Conservation (phyloP, 1,284 basidiomycete genomes). For the Tilletia caries region DNA sequence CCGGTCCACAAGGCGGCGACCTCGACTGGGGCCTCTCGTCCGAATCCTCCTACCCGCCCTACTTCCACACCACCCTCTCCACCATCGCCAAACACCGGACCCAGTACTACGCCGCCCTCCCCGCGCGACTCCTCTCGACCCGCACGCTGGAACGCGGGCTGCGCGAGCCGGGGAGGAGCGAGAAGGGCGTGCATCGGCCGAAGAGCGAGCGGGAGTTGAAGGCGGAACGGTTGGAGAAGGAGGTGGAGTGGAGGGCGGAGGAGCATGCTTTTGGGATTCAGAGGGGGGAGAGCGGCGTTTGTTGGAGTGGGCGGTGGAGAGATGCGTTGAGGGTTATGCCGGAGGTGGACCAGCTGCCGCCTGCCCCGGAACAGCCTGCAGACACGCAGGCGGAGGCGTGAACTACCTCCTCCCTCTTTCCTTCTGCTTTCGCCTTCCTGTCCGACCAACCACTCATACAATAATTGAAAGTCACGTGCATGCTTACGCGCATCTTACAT, state of each 20-base stretch:
- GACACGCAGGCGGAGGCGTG: no score
- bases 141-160: slow-evolving; percentile 72
- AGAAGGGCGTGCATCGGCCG: slow-evolving; percentile 69
- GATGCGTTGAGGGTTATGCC: slow-evolving; percentile 3
- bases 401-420: background rate
- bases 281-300: background rate
- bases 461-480: no score
- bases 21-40: slow-evolving; percentile 70
- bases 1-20: slow-evolving; percentile 58
- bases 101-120: slow-evolving; percentile 74
- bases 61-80: slow-evolving; percentile 62
- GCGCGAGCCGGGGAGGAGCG: slow-evolving; percentile 80
- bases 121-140: slow-evolving; percentile 68
- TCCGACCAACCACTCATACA: background rate
- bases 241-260: slow-evolving; percentile 68
- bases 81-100: slow-evolving; percentile 69
- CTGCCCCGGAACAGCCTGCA: no score
- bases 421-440: background rate
- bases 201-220: slow-evolving; percentile 79
- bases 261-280: slow-evolving; percentile 5
- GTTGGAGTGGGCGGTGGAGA: slow-evolving; percentile 1
- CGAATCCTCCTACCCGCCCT: slow-evolving; percentile 70
- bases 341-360: background rate
- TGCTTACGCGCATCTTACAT: no score
- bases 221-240: slow-evolving; percentile 63